Base-by-base conservation (phyloP, 177 flowering plant species). In the Vitis hybrid region DNA sequence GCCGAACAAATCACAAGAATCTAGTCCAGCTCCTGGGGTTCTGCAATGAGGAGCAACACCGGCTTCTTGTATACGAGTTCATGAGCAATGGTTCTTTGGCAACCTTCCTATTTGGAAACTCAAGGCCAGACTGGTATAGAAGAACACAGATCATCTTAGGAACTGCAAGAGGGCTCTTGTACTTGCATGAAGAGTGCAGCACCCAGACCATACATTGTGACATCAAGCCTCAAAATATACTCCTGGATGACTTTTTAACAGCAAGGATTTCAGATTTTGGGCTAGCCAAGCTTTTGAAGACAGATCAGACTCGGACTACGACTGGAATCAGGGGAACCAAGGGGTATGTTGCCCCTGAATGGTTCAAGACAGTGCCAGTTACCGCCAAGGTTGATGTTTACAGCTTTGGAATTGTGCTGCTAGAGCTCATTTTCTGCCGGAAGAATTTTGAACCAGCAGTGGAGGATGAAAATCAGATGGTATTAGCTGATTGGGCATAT, bases 281-380 rank as follows among this genome's bases (percentile, higher is more conserved):
- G 16, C 66, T 85, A 62, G 83, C 86, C 15, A 86, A 85, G 70
- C 85, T 85, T 64, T 50, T 84, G 83, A 64, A 8, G 68, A 14
- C 70, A 12, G 49, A 79, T 51, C 90, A 82, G 64, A 84, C 76
- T 16, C 79, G 56, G 19, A 83, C 87, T 1, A 29, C 16, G 1
- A 84, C 87, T 12, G 77, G 60, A 12, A 84, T 85, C 10, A 72
- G 83, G 50, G 89, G 87, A 45, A 81, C 87, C 8, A 84, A 73
- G 70, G 87, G 89, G 50, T 86, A 86, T 66, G 86, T 84, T 4
- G 86, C 90, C 1, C 86, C 90, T 1, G 87, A 86, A 57, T 81
- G 86, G 85, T 84, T 86, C 68, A 75, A 74, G 70, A 76, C 69
- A 73, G 63, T 61, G 69, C 76, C 78, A 1, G 31, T 86, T 19